These are phyloP conservation scores for Nicotiana otophora DNA, from an alignment of 257 asterid species.

Conservation along the genomic window DNA sequence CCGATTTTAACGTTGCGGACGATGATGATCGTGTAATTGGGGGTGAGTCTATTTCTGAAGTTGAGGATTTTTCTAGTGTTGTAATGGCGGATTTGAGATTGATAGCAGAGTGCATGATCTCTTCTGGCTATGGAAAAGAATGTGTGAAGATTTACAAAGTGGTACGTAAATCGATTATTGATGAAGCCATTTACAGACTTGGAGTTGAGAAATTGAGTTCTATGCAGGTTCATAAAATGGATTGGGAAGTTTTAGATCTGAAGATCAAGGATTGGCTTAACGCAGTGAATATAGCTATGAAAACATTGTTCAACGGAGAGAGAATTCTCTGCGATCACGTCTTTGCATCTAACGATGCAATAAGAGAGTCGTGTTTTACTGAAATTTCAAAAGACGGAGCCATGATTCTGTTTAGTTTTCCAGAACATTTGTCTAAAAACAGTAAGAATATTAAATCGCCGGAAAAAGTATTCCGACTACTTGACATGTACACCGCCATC, in stretches of 20 bases:
- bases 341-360: conserved; percentile 48
- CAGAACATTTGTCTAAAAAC: conserved; percentile 47
- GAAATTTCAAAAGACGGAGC: conserved; percentile 65
- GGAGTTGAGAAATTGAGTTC: conserved; percentile 52
- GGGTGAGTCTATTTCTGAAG: conserved; percentile 33
- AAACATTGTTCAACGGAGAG: conserved; percentile 63
- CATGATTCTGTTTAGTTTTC: conserved; percentile 52
- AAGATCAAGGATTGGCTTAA: conserved; percentile 47
- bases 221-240: conserved; percentile 47
- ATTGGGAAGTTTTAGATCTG: conserved; percentile 46
- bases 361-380: conserved; percentile 55
- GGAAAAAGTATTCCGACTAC: conserved; percentile 58
- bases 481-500: conserved; percentile 69
- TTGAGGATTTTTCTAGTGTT: conserved; percentile 49
- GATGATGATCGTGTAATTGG: conserved; percentile 40
- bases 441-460: conserved; percentile 33
- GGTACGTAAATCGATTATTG: conserved; percentile 77
- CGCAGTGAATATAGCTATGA: conserved; percentile 36
- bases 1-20: conserved; percentile 26
- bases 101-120: conserved; percentile 77
- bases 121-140: conserved; percentile 61
- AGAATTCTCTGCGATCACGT: conserved; percentile 68
- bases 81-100: conserved; percentile 63
- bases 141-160: conserved; percentile 57
- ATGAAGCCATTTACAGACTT: conserved; percentile 69